phyloP scores from a whole-genome alignment of 371 early-diverging fungal genomes.

The Mucor ambiguus region DNA sequence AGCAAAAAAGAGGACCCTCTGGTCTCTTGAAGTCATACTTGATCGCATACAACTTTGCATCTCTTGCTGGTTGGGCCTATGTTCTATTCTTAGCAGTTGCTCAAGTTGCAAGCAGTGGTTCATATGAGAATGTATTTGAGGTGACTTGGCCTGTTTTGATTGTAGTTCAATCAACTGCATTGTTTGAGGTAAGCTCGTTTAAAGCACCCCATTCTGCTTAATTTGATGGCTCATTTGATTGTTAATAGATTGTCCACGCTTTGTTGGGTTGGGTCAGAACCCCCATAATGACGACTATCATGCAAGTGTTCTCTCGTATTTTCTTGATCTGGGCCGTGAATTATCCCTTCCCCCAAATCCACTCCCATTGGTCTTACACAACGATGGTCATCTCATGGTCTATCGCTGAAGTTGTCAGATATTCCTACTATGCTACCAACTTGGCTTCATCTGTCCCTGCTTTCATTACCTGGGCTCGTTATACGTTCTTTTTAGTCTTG shows the following conservation, averaged over 20 bases:
- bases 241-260: constrained; percentile 23
- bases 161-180: constrained; percentile 75
- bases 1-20: constrained; percentile 9
- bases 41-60: constrained; percentile 75
- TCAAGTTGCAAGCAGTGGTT: constrained; percentile 48
- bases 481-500: constrained; percentile 85
- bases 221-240: neutral
- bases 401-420: constrained; percentile 87
- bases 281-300: constrained; percentile 74
- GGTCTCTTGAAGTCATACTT: constrained; percentile 53
- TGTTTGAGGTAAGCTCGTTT: constrained; percentile 63
- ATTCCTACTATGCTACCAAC: constrained; percentile 80
- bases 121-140: constrained; percentile 58
- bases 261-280: constrained; percentile 75
- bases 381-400: constrained; percentile 90
- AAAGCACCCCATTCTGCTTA: neutral
- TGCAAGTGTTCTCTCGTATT: constrained; percentile 87
- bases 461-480: constrained; percentile 71
- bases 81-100: constrained; percentile 56
- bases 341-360: constrained; percentile 65
- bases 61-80: constrained; percentile 75
- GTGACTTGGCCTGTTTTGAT: constrained; percentile 57
- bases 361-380: constrained; percentile 65
- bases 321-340: constrained; percentile 82
- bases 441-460: constrained; percentile 55